phyloP scores from a whole-genome alignment of 164 flowering plant species.

The Hamamelis virginiana region DNA sequence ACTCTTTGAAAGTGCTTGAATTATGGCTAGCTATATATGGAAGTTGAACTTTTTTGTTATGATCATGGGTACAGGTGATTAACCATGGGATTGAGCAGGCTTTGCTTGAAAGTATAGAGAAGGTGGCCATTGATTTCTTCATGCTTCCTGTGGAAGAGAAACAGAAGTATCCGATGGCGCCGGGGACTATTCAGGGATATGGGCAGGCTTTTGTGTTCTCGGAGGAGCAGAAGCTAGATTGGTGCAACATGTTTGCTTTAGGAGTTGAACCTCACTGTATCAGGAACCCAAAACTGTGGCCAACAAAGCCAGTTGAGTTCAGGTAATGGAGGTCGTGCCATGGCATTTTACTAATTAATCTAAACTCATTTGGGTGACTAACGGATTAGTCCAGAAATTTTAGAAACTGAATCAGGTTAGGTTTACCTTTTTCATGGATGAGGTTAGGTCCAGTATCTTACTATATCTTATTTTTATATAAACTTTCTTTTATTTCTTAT shows the following conservation, averaged over 20 bases:
- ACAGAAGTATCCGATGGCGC: slow-evolving; percentile 74
- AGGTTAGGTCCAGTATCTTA: no score
- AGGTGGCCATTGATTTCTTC: slow-evolving; percentile 71
- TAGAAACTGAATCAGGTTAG: no score
- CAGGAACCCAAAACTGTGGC: slow-evolving; percentile 61
- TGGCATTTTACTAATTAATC: no score
- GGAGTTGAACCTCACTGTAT: slow-evolving; percentile 48
- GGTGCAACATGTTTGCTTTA: slow-evolving; percentile 97
- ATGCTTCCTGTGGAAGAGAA: slow-evolving; percentile 79
- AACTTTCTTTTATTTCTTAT: no score
- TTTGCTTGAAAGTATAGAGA: slow-evolving; percentile 57
- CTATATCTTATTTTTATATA: not conserved
- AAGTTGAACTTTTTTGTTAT: not conserved
- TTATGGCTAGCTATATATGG: no score
- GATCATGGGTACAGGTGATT: slow-evolving; percentile 51
- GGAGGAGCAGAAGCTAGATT: slow-evolving; percentile 87
- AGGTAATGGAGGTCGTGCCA: slow-evolving; percentile 49
- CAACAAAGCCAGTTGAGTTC: slow-evolving; percentile 61
- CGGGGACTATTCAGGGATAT: slow-evolving; percentile 87
- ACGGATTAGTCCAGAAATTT: no score
- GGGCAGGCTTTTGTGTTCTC: slow-evolving; percentile 95
- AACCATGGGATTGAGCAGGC: slow-evolving; percentile 69
- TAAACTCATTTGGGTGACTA: no score
- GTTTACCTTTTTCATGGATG: no score
- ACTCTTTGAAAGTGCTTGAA: not conserved